phyloP scores from a whole-genome alignment of 2,329 filamentous ascomycete species.

The Hymenoscyphus linearis region DNA sequence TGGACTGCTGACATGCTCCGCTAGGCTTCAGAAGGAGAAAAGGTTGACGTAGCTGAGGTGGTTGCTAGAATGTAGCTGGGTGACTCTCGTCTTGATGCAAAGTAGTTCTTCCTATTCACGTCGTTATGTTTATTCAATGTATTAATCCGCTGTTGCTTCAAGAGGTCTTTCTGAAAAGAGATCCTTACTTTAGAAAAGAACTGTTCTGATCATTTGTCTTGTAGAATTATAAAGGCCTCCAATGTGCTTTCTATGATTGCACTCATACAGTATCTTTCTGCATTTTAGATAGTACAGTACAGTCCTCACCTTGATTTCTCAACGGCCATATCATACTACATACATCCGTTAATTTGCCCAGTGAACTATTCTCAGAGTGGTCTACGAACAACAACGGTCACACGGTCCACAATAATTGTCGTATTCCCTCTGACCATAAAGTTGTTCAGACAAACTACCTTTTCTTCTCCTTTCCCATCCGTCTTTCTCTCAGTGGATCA shows the following conservation, averaged over 20 bases:
- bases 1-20: slow-evolving; percentile 1
- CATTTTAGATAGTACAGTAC: not conserved
- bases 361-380: not conserved
- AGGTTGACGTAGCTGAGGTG: not conserved
- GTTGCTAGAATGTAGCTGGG: not conserved
- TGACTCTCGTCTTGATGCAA: not conserved
- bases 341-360: not conserved
- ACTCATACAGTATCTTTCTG: no score
- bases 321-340: not conserved
- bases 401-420: not conserved
- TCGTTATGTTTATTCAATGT: not conserved
- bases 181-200: no score
- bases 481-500: no score
- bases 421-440: not conserved
- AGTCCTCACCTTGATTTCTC: not conserved
- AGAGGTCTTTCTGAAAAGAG: no score
- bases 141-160: not conserved
- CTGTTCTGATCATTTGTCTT: no score
- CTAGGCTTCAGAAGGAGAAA: not conserved
- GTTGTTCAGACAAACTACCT: no score
- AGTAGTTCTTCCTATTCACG: not conserved
- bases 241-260: no score
- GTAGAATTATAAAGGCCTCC: no score
- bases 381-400: not conserved
- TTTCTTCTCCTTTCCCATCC: no score